Conservation (phyloP, 2,329 filamentous ascomycete species). For the Knufia petricola region DNA sequence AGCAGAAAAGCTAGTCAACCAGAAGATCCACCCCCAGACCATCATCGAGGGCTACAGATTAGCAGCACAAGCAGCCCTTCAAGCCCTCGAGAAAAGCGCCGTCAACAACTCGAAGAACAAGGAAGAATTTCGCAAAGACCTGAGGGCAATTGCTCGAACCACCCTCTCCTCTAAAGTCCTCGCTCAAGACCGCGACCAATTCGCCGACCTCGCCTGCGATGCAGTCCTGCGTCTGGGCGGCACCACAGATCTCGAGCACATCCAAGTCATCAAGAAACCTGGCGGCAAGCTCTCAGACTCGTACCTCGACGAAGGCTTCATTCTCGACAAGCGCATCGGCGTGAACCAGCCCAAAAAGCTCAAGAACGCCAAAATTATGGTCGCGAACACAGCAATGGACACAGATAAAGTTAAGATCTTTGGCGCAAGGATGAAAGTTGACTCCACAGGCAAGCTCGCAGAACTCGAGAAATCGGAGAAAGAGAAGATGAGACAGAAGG, state of each 20-base stretch:
- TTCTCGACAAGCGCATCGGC: conserved; percentile 97
- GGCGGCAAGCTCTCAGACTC: conserved; percentile 96
- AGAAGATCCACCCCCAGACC: conserved; percentile 98
- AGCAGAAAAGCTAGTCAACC: conserved; percentile 92
- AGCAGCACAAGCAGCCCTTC: conserved; percentile 79
- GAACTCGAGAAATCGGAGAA: conserved; percentile 96
- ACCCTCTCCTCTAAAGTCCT: conserved; percentile 97
- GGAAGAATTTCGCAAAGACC: conserved; percentile 77
- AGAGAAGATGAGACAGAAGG: conserved; percentile 99
- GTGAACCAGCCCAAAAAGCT: conserved; percentile 96
- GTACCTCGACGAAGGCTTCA: conserved; percentile 96
- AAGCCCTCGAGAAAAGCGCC: conserved; percentile 71
- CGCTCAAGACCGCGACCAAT: conserved; percentile 85
- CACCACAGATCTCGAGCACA: conserved; percentile 89
- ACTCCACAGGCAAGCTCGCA: conserved; percentile 91
- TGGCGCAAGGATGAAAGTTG: conserved; percentile 91
- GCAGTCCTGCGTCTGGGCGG: conserved; percentile 83
- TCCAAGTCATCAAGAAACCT: conserved; percentile 99
- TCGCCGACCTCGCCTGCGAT: conserved; percentile 79
- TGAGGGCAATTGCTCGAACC: conserved; percentile 82
- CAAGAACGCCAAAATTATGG: conserved; percentile 95
- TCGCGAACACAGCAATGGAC: conserved; percentile 98
- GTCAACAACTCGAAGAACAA: conserved; percentile 81
- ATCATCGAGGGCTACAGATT: conserved; percentile 99
- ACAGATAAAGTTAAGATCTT: conserved; percentile 99